Percentiles rank a stretch among this genome's conserved stretches.
phyloP scores from a whole-genome alignment of 352 stramenopile genomes.

The Phytopythium helicoides region DNA sequence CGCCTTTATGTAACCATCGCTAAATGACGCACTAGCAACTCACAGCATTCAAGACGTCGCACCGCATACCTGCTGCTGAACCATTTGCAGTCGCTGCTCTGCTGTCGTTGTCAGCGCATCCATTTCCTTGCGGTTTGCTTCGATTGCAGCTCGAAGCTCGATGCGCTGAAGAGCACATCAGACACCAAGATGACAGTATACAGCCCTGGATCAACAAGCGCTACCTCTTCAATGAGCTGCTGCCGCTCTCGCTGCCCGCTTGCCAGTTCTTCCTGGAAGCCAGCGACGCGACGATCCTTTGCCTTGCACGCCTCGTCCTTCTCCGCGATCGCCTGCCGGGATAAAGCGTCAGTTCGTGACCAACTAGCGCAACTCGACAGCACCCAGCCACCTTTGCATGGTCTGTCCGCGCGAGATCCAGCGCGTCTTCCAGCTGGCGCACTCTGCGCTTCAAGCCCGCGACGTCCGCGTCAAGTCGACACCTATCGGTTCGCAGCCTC shows the following conservation, averaged over 20 bases:
- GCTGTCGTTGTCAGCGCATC: no score
- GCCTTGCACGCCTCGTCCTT: background rate
- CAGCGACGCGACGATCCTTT: background rate
- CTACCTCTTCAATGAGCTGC: slow-evolving; percentile 1
- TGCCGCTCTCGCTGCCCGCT: background rate
- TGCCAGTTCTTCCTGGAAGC: background rate
- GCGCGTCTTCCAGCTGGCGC: slow-evolving; percentile 12
- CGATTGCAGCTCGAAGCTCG: no score
- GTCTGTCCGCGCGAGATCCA: slow-evolving; percentile 11
- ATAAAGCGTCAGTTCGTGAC: no score
- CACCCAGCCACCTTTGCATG: slow-evolving; percentile 9
- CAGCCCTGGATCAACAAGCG: background rate
- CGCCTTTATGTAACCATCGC: no score
- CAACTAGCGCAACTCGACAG: background rate
- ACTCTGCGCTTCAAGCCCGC: slow-evolving; percentile 12
- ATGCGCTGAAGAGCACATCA: no score
- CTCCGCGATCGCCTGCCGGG: slow-evolving; percentile 1
- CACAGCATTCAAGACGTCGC: no score
- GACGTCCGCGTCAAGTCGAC: slow-evolving; percentile 38
- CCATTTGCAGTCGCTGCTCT: no score
- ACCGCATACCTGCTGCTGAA: no score
- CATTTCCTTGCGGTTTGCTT: no score
- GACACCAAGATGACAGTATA: no score
- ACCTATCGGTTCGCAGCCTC: slow-evolving; percentile 41
- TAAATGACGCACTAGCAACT: no score